Percentiles rank a stretch among this genome's conserved stretches.
phyloP scores from a whole-genome alignment of 371 early-diverging fungal species.

The Zychaea mexicana region DNA sequence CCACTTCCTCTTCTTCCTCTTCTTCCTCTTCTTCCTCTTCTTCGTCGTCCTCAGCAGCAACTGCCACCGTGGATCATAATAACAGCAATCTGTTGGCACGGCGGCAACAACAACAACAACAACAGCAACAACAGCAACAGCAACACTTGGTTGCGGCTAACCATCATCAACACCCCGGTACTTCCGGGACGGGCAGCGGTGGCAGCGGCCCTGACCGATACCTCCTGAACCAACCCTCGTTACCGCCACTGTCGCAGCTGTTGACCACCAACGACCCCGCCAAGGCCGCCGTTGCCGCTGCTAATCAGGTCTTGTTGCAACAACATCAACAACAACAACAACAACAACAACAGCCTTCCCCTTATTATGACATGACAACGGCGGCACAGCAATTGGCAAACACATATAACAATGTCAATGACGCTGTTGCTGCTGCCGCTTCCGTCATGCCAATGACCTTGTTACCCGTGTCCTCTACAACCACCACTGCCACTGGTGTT shows the following conservation, averaged over 20 bases:
- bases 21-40: not conserved
- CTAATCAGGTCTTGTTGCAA: not conserved
- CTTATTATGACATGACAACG: not conserved
- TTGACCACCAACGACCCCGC: constrained; percentile 7
- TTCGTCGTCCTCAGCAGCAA: not conserved
- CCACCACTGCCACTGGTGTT: not conserved
- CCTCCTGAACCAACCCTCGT: constrained; percentile 27
- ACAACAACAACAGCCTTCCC: not conserved
- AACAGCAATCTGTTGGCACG: not conserved
- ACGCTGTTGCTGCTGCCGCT: not conserved
- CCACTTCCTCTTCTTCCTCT: not conserved
- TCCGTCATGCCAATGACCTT: not conserved
- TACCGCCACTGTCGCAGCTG: constrained; percentile 37
- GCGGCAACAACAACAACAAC: not conserved
- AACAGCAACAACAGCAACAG: not conserved
- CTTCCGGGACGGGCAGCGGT: not conserved
- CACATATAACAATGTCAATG: not conserved
- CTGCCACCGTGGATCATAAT: no score
- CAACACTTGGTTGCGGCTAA: not conserved
- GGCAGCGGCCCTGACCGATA: not conserved
- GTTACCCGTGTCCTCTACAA: not conserved
- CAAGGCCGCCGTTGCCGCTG: not conserved
- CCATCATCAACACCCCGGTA: not conserved
- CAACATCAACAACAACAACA: constrained; percentile 4
- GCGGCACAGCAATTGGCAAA: not conserved